Evolutionary conservation across 1,284 basidiomycete species (phyloP).

Genomic region (Heterobasidion annosum): DNA sequence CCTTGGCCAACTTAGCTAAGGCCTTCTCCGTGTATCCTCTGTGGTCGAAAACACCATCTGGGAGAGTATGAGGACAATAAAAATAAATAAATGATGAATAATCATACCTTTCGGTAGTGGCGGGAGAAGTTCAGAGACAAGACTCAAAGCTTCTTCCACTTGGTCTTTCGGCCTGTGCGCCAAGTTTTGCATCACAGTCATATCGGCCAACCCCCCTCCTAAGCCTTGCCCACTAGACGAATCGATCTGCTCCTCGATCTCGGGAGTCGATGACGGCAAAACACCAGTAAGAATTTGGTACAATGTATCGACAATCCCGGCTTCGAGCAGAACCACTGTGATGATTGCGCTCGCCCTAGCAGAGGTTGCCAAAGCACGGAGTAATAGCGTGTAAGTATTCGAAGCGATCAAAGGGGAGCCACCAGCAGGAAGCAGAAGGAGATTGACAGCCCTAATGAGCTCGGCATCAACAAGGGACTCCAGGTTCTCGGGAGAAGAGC

Average conservation of each 20-base stretch:
- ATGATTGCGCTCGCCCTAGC: slow-evolving; percentile 84
- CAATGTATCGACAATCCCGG: slow-evolving; percentile 82
- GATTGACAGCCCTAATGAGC: slow-evolving; percentile 79
- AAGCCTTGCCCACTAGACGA: slow-evolving; percentile 61
- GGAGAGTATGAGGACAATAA: not conserved
- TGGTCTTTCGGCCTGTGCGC: slow-evolving; percentile 96
- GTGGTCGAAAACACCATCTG: slow-evolving; percentile 91
- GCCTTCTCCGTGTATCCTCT: slow-evolving; percentile 86
- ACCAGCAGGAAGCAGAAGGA: slow-evolving; percentile 78
- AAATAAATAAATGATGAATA: slow-evolving; percentile 4
- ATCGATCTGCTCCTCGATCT: slow-evolving; percentile 56
- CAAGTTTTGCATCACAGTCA: slow-evolving; percentile 96
- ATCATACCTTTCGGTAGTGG: slow-evolving; percentile 76
- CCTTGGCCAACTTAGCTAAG: slow-evolving; percentile 62
- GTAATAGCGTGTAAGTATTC: slow-evolving; percentile 82
- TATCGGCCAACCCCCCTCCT: slow-evolving; percentile 82
- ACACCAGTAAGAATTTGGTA: slow-evolving; percentile 94
- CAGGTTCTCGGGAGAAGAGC: slow-evolving; percentile 75
- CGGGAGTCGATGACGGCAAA: slow-evolving; percentile 54
- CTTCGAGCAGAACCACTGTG: slow-evolving; percentile 77
- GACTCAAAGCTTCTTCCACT: slow-evolving; percentile 83
- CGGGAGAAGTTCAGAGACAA: slow-evolving; percentile 86
- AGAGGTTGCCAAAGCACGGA: slow-evolving; percentile 80
- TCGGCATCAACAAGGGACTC: slow-evolving; percentile 79
- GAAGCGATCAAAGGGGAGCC: slow-evolving; percentile 78